A percentile compares a stretch with the other conserved stretches of the same genome.
Conservation (phyloP, 2,329 filamentous ascomycete genomes). For the Paecilomyces sp. region DNA sequence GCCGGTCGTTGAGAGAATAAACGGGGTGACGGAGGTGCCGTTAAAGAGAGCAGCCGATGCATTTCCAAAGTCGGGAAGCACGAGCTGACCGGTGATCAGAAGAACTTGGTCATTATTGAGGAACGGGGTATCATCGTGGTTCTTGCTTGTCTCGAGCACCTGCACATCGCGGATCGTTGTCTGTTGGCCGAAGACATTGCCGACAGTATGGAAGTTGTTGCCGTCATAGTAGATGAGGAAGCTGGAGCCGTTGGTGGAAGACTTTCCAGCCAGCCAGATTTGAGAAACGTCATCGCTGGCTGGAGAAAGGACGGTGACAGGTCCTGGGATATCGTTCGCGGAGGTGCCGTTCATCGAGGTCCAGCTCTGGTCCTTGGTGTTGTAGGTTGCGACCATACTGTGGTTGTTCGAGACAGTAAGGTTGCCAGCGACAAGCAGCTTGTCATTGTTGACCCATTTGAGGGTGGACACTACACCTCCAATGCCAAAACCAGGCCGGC, state of each 20-base stretch:
- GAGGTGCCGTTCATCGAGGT: constrained; percentile 48
- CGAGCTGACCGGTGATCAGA: constrained; percentile 76
- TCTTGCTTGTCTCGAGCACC: constrained; percentile 62
- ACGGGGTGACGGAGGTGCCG: constrained; percentile 69
- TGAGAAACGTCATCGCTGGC: constrained; percentile 65
- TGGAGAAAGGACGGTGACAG: constrained; percentile 66
- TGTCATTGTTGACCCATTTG: constrained; percentile 66
- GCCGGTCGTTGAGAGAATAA: constrained; percentile 66
- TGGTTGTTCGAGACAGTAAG: constrained; percentile 60
- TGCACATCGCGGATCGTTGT: constrained; percentile 75
- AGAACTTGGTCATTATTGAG: constrained; percentile 64
- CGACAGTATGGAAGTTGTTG: constrained; percentile 60
- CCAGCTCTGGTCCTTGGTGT: constrained; percentile 62
- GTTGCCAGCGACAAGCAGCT: constrained; percentile 70
- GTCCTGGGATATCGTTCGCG: constrained; percentile 58
- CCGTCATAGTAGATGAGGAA: constrained; percentile 82
- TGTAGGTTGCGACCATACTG: constrained; percentile 66
- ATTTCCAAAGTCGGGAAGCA: constrained; percentile 67
- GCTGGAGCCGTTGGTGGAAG: constrained; percentile 55
- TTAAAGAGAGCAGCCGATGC: constrained; percentile 85
- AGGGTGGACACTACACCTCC: constrained; percentile 64
- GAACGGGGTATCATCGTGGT: constrained; percentile 59
- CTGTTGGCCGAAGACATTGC: constrained; percentile 53
- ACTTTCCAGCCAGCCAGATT: constrained; percentile 75
- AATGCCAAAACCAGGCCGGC: constrained; percentile 65